These are phyloP conservation scores for Lepraria neglecta DNA, from an alignment of 495 filamentous ascomycete genomes.

Conservation along the genomic window DNA sequence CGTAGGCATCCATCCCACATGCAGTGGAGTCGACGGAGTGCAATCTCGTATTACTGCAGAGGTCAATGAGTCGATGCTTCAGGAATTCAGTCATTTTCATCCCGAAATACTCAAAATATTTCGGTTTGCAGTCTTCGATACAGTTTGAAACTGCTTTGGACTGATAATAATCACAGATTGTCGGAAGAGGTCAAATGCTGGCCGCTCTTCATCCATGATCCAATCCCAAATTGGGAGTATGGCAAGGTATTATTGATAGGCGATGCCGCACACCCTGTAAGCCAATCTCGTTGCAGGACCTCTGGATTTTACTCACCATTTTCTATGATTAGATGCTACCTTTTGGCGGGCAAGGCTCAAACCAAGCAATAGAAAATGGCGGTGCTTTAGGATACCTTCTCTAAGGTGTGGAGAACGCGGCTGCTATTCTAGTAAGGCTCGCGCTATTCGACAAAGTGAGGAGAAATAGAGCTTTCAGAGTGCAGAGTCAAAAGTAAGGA, in stretches of 20 bases:
- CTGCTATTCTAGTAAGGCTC: constrained; percentile 28
- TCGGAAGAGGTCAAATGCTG: constrained; percentile 46
- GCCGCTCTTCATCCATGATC: constrained; percentile 40
- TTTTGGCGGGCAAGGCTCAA: constrained; percentile 36
- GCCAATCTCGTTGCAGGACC: background rate
- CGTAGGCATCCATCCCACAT: constrained; percentile 37
- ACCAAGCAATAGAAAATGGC: constrained; percentile 40
- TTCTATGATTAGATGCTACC: constrained; percentile 38
- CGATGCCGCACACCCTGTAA: constrained; percentile 42
- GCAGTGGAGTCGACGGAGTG: constrained; percentile 20
- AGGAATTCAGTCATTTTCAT: constrained; percentile 26
- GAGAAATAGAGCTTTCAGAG: constrained; percentile 32
- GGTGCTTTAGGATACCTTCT: constrained; percentile 30
- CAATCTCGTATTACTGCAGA: constrained; percentile 20
- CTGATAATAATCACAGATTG: constrained; percentile 15
- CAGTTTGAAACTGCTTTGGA: no score
- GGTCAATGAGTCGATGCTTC: constrained; percentile 24
- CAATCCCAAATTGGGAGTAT: constrained; percentile 33
- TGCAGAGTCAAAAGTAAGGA: constrained; percentile 34
- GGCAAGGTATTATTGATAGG: constrained; percentile 43
- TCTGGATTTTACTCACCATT: background rate
- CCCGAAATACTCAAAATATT: constrained; percentile 27
- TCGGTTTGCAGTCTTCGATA: background rate
- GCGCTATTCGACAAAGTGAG: constrained; percentile 36
- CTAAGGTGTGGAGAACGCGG: constrained; percentile 1